These are phyloP conservation scores for Chlorella variabilis DNA, from an alignment of 163 green algal genomes.

Conservation along the genomic window DNA sequence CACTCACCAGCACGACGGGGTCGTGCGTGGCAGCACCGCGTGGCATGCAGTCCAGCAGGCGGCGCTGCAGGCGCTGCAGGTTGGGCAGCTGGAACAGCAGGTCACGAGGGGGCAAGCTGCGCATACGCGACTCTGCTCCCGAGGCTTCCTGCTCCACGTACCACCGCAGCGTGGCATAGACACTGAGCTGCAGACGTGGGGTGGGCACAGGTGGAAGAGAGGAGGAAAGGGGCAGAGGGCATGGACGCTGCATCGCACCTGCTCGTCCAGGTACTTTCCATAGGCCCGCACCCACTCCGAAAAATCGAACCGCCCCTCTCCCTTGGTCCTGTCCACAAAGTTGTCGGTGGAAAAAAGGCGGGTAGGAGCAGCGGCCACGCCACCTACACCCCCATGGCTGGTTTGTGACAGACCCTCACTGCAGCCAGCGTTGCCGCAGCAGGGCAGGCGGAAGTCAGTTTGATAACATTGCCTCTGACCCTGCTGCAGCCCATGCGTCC, in stretches of 20 bases:
- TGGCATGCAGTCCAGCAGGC: conserved; percentile 87
- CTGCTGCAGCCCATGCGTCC: too few species aligned
- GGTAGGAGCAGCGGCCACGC: conserved; percentile 4
- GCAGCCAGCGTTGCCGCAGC: too few species aligned
- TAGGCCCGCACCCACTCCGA: conserved; percentile 92
- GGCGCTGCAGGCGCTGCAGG: conserved; percentile 83
- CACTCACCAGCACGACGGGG: conserved; percentile 67
- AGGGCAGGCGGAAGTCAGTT: too few species aligned
- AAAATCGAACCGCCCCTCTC: conserved; percentile 77
- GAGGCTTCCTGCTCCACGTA: conserved; percentile 58
- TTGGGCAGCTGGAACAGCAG: conserved; percentile 86
- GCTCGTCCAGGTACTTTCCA: conserved; percentile 92
- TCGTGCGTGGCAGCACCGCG: conserved; percentile 64
- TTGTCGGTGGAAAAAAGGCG: conserved; percentile 68
- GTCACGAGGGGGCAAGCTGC: conserved; percentile 56
- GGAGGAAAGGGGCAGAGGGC: too few species aligned
- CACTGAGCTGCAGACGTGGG: conserved; percentile 15
- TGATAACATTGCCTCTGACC: too few species aligned
- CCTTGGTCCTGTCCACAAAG: conserved; percentile 87
- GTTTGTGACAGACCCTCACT: conserved; percentile 11
- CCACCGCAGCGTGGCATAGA: conserved; percentile 50
- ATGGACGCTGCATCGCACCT: conserved; percentile 56
- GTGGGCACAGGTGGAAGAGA: too few species aligned
- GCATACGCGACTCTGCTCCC: conserved; percentile 51
- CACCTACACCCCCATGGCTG: not conserved